A percentile compares a stretch with the other conserved stretches of the same genome.
phyloP scores from a whole-genome alignment of 2,329 filamentous ascomycete genomes.

The Fusarium falciforme region DNA sequence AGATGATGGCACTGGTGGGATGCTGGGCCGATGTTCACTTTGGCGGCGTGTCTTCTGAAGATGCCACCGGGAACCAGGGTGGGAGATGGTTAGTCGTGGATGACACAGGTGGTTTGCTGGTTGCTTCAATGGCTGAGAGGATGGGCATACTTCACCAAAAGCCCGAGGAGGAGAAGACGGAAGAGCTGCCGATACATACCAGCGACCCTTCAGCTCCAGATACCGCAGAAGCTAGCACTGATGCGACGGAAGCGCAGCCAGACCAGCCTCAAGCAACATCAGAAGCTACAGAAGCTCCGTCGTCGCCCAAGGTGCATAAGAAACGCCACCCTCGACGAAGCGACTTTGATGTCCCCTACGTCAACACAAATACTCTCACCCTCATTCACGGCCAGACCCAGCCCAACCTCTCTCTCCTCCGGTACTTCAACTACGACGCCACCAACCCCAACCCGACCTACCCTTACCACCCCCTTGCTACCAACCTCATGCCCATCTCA shows the following conservation, averaged over 20 bases:
- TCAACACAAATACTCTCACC: conserved; percentile 80
- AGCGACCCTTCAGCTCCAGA: conserved; percentile 4
- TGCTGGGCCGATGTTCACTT: conserved; percentile 94
- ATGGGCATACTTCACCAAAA: conserved; percentile 81
- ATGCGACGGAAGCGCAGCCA: conserved; percentile 8
- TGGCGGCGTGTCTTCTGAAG: conserved; percentile 45
- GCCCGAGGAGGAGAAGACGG: conserved; percentile 38
- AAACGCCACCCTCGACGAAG: conserved; percentile 49
- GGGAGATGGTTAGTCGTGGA: conserved; percentile 84
- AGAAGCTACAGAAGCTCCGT: conserved; percentile 5
- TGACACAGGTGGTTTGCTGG: conserved; percentile 85
- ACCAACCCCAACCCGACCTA: conserved; percentile 68
- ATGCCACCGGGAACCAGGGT: conserved; percentile 43
- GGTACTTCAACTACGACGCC: conserved; percentile 88
- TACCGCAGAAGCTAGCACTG: not conserved
- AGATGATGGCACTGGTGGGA: conserved; percentile 82
- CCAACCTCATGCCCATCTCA: conserved; percentile 83
- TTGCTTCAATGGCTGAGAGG: conserved; percentile 86
- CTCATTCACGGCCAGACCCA: conserved; percentile 85
- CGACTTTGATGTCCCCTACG: conserved; percentile 74
- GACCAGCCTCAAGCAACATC: conserved; percentile 16
- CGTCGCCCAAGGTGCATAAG: conserved; percentile 31
- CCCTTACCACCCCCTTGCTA: conserved; percentile 81
- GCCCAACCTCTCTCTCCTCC: conserved; percentile 86
- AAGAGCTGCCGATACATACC: conserved; percentile 1